Evolutionary conservation across 2,329 filamentous ascomycete species (phyloP).

Genomic region (Knoxdaviesia capensis): DNA sequence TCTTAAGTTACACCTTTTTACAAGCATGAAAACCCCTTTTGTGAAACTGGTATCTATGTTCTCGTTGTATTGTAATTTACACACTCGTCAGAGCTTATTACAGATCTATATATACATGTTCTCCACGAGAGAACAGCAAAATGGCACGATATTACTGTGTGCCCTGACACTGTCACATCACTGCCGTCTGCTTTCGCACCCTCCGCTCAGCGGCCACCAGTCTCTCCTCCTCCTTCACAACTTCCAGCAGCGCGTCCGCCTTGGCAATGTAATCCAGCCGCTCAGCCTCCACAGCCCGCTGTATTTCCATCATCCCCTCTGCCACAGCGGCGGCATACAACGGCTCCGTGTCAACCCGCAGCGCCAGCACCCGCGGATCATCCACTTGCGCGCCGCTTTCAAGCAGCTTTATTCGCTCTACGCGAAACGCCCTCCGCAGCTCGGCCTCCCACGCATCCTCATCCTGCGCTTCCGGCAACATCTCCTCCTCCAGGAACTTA

Average conservation of each 20-base stretch:
- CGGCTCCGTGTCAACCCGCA: too few species aligned
- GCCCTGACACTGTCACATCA: too few species aligned
- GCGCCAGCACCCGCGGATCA: background rate
- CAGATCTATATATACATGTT: too few species aligned
- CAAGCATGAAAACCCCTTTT: too few species aligned
- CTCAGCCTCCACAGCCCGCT: slow-evolving; percentile 7
- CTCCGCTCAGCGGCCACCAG: slow-evolving; percentile 4
- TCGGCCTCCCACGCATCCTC: slow-evolving; percentile 30
- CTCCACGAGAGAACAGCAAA: too few species aligned
- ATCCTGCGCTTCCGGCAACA: slow-evolving; percentile 9
- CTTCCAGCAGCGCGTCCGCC: slow-evolving; percentile 17
- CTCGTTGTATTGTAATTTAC: too few species aligned
- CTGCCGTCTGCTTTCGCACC: too few species aligned
- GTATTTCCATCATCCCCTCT: background rate
- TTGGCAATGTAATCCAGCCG: slow-evolving; percentile 20
- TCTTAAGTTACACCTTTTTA: too few species aligned
- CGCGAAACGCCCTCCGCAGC: slow-evolving; percentile 11
- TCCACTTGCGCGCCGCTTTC: slow-evolving; percentile 1
- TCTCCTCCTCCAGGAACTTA: slow-evolving; percentile 18
- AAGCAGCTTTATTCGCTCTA: slow-evolving; percentile 3
- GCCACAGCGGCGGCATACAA: too few species aligned
- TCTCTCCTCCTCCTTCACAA: slow-evolving; percentile 18
- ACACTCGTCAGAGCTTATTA: too few species aligned
- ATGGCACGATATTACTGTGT: too few species aligned
- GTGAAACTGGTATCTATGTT: too few species aligned